phyloP scores from a whole-genome alignment of 2,329 filamentous ascomycete species.

The Clarireedia homoeocarpa region DNA sequence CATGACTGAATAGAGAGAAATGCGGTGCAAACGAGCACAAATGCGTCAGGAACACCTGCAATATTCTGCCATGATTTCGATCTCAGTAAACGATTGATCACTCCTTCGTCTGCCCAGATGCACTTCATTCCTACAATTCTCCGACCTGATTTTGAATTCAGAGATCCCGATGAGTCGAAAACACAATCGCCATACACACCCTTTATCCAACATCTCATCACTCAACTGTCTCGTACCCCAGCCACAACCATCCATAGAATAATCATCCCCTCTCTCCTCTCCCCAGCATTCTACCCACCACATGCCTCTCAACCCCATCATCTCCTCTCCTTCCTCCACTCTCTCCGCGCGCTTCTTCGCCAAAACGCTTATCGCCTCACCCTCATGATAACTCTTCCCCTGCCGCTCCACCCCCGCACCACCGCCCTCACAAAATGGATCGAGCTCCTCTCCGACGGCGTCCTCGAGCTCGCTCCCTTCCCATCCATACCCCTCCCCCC shows the following conservation, averaged over 20 bases:
- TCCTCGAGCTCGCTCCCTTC: conserved; percentile 75
- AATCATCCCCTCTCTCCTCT: conserved; percentile 76
- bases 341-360: conserved; percentile 66
- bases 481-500: conserved; percentile 40
- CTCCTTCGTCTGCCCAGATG: conserved; percentile 43
- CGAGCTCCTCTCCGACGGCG: conserved; percentile 76
- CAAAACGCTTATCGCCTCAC: conserved; percentile 58
- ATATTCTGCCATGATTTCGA: conserved; percentile 69
- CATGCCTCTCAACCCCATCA: conserved; percentile 61
- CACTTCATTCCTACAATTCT: conserved; percentile 41
- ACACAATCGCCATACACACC: conserved; percentile 50
- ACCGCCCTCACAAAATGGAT: conserved; percentile 77
- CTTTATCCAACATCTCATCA: conserved; percentile 53
- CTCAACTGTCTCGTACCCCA: conserved; percentile 46
- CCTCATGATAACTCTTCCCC: conserved; percentile 67
- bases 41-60: conserved; percentile 8
- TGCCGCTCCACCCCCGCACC: conserved; percentile 69
- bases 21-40: conserved; percentile 11
- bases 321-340: conserved; percentile 74
- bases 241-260: conserved; percentile 67
- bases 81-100: conserved; percentile 56
- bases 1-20: conserved; percentile 19
- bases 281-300: conserved; percentile 74
- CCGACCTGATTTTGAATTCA: conserved; percentile 22
- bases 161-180: conserved; percentile 25